Conservation (phyloP, 257 asterid species). For the Fraxinus anomala region DNA sequence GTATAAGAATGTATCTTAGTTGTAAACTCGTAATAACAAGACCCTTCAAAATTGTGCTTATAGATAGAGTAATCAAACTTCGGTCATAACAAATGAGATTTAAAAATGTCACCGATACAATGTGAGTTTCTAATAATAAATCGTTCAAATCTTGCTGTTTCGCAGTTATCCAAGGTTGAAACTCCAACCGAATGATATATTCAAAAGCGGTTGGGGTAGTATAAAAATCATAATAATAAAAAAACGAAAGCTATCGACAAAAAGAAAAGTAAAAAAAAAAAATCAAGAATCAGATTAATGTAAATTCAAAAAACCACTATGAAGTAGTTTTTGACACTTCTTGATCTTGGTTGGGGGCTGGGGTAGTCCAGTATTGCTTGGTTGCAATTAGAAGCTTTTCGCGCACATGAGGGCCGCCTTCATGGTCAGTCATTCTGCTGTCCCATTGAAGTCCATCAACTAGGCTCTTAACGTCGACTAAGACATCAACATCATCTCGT, state of each 20-base stretch:
- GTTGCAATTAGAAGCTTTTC: conserved; percentile 78
- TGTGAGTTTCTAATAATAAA: background rate
- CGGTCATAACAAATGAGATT: background rate
- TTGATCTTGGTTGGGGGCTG: conserved; percentile 44
- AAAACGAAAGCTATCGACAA: conserved; percentile 26
- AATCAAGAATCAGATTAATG: background rate
- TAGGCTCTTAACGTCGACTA: conserved; percentile 61
- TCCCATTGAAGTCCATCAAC: conserved; percentile 79
- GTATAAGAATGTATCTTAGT: background rate
- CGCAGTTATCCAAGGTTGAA: background rate
- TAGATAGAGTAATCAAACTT: background rate
- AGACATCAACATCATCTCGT: conserved; percentile 77
- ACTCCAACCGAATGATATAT: background rate
- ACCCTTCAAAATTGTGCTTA: background rate
- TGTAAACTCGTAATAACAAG: background rate
- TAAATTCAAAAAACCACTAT: conserved; percentile 17
- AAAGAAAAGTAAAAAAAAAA: background rate
- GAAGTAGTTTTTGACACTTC: conserved; percentile 34
- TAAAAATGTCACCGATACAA: background rate
- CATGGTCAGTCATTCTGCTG: conserved; percentile 79
- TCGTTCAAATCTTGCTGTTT: background rate
- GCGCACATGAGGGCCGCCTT: conserved; percentile 80
- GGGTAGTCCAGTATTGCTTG: conserved; percentile 89
- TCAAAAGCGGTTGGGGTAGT: background rate
- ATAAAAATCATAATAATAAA: background rate